Evolutionary conservation across 2,329 filamentous ascomycete species (phyloP), one percentile per base, ranked within the genome.

Genomic region (Cercospora citrullina): DNA sequence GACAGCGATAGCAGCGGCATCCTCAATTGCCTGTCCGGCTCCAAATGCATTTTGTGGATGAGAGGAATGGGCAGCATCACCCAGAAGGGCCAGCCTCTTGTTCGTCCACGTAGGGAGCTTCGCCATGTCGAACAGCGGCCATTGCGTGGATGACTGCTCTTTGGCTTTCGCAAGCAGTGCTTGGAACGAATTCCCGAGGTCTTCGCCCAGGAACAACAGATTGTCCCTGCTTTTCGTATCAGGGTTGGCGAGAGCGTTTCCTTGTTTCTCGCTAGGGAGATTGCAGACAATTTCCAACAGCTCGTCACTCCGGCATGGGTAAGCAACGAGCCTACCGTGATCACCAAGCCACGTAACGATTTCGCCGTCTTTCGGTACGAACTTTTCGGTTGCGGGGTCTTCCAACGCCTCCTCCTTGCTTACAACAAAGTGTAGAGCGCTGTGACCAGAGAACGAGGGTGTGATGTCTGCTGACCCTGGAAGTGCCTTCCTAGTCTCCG

Each of bases 31-130:
- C 66, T 86, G 81, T 0, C 80, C 87, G 8, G 84, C 89, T 2
- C 88, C 89, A 74, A 89, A 87, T 0, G 84, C 87, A 77, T 88
- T 86, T 68, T 87, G 85, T 23, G 67, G 89, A 0, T 88, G 79
- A 72, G 91, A 90, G 0, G 89, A 88, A 75, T 92, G 89, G 0
- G 88, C 89, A 0, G 89, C 88, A 74, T 91, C 89, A 0, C 90
- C 89, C 0, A 91, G 76, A 0, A 91, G 76, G 0, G 83, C 87
- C 18, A 90, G 75, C 5, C 80, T 82, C 0, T 78, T 85, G 2
- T 85, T 82, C 0, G 81, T 79, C 85, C 87, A 91, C 0, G 78
- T 81, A 0, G 84, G 82, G 16, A 91, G 76, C 1, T 82, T 78
- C 4, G 86, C 83, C 86, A 90, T 89, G 70, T 91, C 89, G 4